phyloP scores from a whole-genome alignment of 23 red algal genomes.

The Agarophyton chilense region DNA sequence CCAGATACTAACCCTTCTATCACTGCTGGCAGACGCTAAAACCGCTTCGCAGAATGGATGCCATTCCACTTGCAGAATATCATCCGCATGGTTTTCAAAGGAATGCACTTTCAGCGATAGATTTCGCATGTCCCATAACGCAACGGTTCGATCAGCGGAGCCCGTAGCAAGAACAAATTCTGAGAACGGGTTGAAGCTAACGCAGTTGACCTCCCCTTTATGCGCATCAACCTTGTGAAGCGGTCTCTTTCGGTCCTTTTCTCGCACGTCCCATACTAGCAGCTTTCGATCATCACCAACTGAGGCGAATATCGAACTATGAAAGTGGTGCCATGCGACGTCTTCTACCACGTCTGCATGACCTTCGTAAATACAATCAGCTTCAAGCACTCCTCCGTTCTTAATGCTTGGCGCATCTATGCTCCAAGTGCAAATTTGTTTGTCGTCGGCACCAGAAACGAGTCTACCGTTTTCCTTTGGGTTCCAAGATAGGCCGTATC shows the following conservation, averaged over 20 bases:
- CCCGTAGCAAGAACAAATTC: constrained; percentile 87
- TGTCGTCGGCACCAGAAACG: constrained; percentile 82
- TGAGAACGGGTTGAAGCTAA: constrained; percentile 98
- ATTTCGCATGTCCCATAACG: constrained; percentile 94
- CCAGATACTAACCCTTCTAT: constrained; percentile 93
- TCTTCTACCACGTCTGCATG: constrained; percentile 91
- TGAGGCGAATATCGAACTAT: constrained; percentile 76
- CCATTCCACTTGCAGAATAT: constrained; percentile 92
- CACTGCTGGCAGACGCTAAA: constrained; percentile 88
- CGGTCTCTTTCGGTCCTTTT: constrained; percentile 71
- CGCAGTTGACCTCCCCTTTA: constrained; percentile 93
- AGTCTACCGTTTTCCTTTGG: constrained; percentile 60
- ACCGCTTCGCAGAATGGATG: constrained; percentile 90
- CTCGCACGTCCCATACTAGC: constrained; percentile 91
- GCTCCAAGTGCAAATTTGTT: constrained; percentile 78
- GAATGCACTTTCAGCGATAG: constrained; percentile 85
- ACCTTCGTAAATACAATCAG: constrained; percentile 67
- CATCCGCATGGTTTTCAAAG: constrained; percentile 91
- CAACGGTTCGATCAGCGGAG: constrained; percentile 88
- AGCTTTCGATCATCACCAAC: constrained; percentile 93
- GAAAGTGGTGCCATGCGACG: constrained; percentile 85
- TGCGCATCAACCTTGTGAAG: constrained; percentile 81
- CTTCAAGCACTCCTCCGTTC: constrained; percentile 56
- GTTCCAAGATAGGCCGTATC: constrained; percentile 87
- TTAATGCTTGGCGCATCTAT: constrained; percentile 61